Conservation (phyloP, 2,329 filamentous ascomycete species). For the Teratosphaeria epicoccoides region DNA sequence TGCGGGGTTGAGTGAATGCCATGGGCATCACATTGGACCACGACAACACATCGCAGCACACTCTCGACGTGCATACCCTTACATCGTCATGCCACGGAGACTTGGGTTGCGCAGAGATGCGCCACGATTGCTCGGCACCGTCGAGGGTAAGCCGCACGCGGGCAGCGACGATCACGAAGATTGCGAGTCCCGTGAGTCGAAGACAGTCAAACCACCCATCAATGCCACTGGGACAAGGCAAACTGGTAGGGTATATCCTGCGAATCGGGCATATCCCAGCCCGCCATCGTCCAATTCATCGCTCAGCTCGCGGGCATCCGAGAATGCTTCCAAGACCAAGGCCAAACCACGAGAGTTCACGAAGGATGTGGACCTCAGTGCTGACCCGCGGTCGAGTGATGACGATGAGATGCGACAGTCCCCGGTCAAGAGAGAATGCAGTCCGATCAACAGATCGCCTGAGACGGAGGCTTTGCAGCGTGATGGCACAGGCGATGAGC, state of each 20-base stretch:
- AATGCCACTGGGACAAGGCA: neutral
- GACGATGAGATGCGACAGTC: constrained; percentile 1
- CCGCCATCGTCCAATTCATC: constrained; percentile 1
- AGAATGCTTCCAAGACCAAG: constrained; percentile 1
- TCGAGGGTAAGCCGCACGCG: constrained; percentile 28
- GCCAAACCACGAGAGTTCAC: no score
- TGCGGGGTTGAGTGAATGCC: neutral
- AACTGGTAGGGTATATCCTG: neutral
- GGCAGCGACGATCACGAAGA: constrained; percentile 28
- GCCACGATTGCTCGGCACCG: constrained; percentile 19
- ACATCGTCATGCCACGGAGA: neutral
- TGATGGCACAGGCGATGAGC: neutral
- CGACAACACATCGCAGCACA: no score
- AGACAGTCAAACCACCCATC: neutral
- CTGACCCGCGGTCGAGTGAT: constrained; percentile 9
- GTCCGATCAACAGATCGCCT: neutral
- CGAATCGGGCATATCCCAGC: constrained; percentile 1
- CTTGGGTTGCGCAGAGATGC: neutral
- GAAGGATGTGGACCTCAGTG: constrained; percentile 5
- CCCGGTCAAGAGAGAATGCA: neutral
- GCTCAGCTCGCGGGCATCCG: neutral
- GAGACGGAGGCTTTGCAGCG: neutral
- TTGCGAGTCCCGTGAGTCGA: neutral
- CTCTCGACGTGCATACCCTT: no score
- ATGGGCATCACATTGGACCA: no score